Evolutionary conservation across 2,329 filamentous ascomycete species (phyloP).

Genomic region (Cladosporium sp.): DNA sequence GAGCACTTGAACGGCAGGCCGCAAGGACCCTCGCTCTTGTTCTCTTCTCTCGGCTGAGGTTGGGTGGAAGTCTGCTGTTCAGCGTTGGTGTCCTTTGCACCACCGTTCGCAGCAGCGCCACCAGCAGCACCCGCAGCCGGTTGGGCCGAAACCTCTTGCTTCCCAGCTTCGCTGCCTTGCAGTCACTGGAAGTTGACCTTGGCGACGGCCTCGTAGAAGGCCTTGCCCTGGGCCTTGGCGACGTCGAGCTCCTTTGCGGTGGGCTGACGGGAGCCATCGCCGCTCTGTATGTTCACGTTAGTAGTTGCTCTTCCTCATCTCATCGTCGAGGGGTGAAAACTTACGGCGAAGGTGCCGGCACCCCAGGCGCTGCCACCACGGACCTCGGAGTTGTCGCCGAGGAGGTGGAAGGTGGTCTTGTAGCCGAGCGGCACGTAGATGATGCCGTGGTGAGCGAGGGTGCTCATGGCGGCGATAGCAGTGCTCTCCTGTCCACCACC

Average conservation of each 20-base stretch:
- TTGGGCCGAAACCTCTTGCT: constrained; percentile 14
- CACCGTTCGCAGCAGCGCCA: constrained; percentile 4
- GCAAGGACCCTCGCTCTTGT: constrained; percentile 63
- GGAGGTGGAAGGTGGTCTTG: constrained; percentile 64
- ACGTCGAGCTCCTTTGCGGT: constrained; percentile 67
- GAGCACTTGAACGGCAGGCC: constrained; percentile 70
- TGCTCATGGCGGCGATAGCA: constrained; percentile 72
- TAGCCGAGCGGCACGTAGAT: constrained; percentile 95
- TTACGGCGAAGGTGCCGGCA: constrained; percentile 76
- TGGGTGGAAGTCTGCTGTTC: constrained; percentile 24
- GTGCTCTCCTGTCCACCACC: constrained; percentile 95
- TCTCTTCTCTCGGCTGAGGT: constrained; percentile 34
- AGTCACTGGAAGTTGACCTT: constrained; percentile 71
- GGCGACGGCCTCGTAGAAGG: constrained; percentile 70
- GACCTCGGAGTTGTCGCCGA: constrained; percentile 69
- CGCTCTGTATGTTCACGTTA: constrained; percentile 21
- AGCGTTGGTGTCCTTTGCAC: constrained; percentile 26
- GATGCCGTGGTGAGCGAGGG: constrained; percentile 86
- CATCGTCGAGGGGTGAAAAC: constrained; percentile 18
- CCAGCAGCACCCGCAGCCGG: constrained; percentile 4
- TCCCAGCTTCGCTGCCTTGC: constrained; percentile 50
- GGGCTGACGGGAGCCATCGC: constrained; percentile 80
- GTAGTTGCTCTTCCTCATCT: neutral
- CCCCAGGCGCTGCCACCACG: constrained; percentile 89
- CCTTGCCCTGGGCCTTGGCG: constrained; percentile 75